Evolutionary conservation across 2,329 filamentous ascomycete genomes (phyloP), one percentile per base, ranked within the genome.

Genomic region (Aspergillus oerlinghausenensis): DNA sequence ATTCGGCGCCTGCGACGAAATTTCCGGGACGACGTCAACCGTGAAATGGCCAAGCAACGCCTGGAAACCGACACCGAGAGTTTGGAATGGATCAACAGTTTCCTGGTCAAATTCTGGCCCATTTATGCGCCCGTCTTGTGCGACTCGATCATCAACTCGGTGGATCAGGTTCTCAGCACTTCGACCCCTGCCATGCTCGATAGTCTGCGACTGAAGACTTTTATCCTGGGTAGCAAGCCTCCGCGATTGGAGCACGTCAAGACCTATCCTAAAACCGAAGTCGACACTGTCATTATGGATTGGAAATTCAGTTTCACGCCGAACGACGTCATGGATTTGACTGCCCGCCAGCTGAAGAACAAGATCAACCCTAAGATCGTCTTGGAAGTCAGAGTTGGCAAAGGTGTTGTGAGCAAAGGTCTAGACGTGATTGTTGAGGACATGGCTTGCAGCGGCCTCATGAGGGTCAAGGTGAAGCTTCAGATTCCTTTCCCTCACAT

Each of bases 241-340:
- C 95, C 95, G 5, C 87, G 94, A 29, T 84, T 99, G 80, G 94
- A 99, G 76, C 92, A 97, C 69, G 94, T 99, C 74, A 97, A 96
- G 80, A 96, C 94, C 0, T 97, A 99, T 67, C 93, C 93, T 56
- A 96, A 94, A 74, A 90, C 90, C 1, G 91, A 97, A 65, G 92
- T 97, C 61, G 94, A 99, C 70, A 87, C 92, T 57, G 91, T 99
- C 45, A 84, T 97, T 68, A 99, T 99, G 94, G 94, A 99, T 73
- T 99, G 94, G 94, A 96, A 96, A 69, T 99, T 99, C 76, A 97
- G 93, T 81, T 99, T 99, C 78, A 97, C 90, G 0, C 94, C 94
- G 35, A 97, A 94, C 64, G 95, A 99, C 73, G 89, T 85, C 2
- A 87, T 89, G 63, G 94, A 99, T 73, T 85, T 99, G 83, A 99